Conservation (phyloP, 768 basidiomycete species). For the Antrodiella citrinella region DNA sequence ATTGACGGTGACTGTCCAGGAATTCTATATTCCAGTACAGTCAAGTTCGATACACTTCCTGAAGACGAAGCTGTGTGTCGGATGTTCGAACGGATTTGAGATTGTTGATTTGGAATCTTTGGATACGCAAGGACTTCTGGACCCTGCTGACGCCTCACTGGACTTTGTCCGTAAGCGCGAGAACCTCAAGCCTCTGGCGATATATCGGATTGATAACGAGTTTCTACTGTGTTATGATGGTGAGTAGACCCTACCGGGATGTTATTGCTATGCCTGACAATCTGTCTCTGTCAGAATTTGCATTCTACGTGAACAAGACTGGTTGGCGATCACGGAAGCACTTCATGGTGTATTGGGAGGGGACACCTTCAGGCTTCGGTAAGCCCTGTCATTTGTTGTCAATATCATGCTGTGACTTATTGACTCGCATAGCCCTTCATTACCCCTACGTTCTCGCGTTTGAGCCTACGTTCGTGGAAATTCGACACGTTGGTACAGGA, state of each 20-base stretch:
- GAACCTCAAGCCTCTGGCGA: constrained; percentile 81
- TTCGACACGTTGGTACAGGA: constrained; percentile 92
- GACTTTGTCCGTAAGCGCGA: constrained; percentile 92
- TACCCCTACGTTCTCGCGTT: constrained; percentile 97
- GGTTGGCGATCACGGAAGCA: constrained; percentile 85
- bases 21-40: constrained; percentile 98
- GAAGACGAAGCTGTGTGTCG: constrained; percentile 95
- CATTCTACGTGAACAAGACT: constrained; percentile 97
- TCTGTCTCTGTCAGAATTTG: constrained; percentile 65
- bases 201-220: constrained; percentile 94
- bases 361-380: constrained; percentile 91
- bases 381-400: constrained; percentile 24
- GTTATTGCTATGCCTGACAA: background rate
- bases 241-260: constrained; percentile 27
- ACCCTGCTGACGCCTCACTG: constrained; percentile 83
- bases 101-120: constrained; percentile 96
- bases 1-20: constrained; percentile 37
- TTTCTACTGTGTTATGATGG: constrained; percentile 98
- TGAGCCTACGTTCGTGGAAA: constrained; percentile 93
- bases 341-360: constrained; percentile 98
- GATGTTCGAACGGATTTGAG: constrained; percentile 95
- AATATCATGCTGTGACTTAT: no score
- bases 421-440: constrained; percentile 70
- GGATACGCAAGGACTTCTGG: constrained; percentile 93
- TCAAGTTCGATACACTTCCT: constrained; percentile 95